Conservation (phyloP, 2,329 filamentous ascomycete species). For the Chaetomium globosum region DNA sequence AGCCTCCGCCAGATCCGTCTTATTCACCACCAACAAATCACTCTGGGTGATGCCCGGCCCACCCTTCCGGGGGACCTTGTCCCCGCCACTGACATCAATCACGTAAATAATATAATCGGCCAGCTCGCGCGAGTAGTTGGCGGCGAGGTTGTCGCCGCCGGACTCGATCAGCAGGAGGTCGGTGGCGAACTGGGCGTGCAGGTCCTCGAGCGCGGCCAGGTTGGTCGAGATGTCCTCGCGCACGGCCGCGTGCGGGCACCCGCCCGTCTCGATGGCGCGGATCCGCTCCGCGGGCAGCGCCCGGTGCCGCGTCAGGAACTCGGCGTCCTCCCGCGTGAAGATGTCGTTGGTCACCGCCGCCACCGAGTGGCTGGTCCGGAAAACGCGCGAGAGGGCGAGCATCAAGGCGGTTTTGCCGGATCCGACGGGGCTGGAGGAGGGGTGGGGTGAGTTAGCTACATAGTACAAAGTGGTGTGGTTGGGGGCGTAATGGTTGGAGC, state of each 20-base stretch:
- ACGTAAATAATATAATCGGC: conserved; percentile 99
- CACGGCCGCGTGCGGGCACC: conserved; percentile 94
- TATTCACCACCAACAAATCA: conserved; percentile 92
- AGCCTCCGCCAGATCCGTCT: conserved; percentile 89
- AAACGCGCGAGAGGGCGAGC: conserved; percentile 84
- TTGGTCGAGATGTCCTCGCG: conserved; percentile 96
- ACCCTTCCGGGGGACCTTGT: conserved; percentile 95
- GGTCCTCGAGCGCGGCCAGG: conserved; percentile 84
- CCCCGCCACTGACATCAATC: conserved; percentile 93
- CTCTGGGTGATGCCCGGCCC: conserved; percentile 97
- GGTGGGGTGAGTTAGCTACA: background rate
- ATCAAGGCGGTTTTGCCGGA: conserved; percentile 97
- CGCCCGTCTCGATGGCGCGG: conserved; percentile 94
- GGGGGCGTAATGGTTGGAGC: background rate
- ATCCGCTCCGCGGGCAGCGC: conserved; percentile 84
- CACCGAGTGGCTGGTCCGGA: conserved; percentile 80
- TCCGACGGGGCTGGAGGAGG: conserved; percentile 73
- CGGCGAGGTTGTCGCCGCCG: conserved; percentile 93
- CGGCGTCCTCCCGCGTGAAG: conserved; percentile 96
- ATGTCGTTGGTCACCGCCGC: conserved; percentile 99
- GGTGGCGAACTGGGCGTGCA: conserved; percentile 77
- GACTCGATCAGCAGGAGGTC: conserved; percentile 93
- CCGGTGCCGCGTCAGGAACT: conserved; percentile 86
- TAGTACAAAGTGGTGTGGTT: too few relatives aligned
- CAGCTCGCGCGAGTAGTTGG: conserved; percentile 92